phyloP scores from a whole-genome alignment of 163 green algal species.

The Scenedesmus sp. region DNA sequence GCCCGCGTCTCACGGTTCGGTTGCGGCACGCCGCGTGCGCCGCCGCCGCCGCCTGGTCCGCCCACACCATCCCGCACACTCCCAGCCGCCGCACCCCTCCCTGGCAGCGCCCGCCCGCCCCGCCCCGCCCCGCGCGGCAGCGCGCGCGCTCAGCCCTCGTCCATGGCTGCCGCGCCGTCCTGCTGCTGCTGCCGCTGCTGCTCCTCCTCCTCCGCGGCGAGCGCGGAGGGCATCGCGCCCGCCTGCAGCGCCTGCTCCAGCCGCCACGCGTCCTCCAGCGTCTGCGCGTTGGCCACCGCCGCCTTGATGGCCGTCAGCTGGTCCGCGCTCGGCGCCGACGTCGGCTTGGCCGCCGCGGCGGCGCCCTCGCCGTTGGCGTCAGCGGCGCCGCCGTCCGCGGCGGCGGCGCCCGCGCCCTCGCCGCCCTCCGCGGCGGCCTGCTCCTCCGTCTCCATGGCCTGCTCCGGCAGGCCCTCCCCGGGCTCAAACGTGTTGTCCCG shows the following conservation, averaged over 20 bases:
- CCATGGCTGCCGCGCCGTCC: slow-evolving; percentile 51
- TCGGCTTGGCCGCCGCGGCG: slow-evolving; percentile 46
- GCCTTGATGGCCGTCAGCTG: slow-evolving; percentile 93
- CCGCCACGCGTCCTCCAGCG: slow-evolving; percentile 88
- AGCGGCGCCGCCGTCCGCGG: slow-evolving; percentile 26
- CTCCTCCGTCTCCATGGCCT: slow-evolving; percentile 36
- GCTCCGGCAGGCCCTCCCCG: slow-evolving; percentile 74
- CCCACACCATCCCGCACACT: too few species aligned
- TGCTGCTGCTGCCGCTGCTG: slow-evolving; percentile 39
- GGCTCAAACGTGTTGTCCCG: slow-evolving; percentile 89
- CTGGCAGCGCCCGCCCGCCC: slow-evolving; percentile 2
- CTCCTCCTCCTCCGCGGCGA: slow-evolving; percentile 39
- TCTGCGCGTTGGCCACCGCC: slow-evolving; percentile 88
- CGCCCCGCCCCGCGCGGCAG: too few species aligned
- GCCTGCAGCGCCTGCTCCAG: slow-evolving; percentile 83
- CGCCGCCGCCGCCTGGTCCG: too few species aligned
- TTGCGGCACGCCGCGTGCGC: too few species aligned
- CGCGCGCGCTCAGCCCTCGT: slow-evolving; percentile 52
- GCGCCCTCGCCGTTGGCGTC: slow-evolving; percentile 39
- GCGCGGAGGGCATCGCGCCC: slow-evolving; percentile 72
- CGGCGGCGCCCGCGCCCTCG: neutral
- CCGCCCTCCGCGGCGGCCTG: slow-evolving; percentile 38
- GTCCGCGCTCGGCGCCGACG: slow-evolving; percentile 67
- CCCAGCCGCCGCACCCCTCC: neutral
- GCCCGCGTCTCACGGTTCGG: too few species aligned